phyloP scores from a whole-genome alignment of 2,329 filamentous ascomycete species.

The Penicillium sclerotigenum region DNA sequence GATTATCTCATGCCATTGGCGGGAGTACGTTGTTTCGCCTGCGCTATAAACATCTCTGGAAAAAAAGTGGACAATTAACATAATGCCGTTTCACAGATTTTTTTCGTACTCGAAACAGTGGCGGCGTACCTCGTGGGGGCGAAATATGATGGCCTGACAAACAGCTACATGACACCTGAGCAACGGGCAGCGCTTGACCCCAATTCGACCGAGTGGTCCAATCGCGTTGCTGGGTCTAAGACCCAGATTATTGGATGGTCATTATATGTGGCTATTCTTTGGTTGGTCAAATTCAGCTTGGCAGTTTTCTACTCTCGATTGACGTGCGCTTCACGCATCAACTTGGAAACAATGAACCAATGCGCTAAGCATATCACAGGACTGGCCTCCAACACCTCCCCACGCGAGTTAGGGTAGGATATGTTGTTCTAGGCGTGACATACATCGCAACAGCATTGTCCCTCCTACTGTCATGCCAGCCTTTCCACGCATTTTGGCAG shows the following conservation, averaged over 20 bases:
- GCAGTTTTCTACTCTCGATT: constrained; percentile 55
- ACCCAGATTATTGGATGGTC: constrained; percentile 54
- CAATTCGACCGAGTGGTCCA: constrained; percentile 44
- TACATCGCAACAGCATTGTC: constrained; percentile 49
- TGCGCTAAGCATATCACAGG: constrained; percentile 24
- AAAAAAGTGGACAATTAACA: not conserved
- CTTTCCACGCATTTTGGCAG: constrained; percentile 57
- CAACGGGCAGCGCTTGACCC: constrained; percentile 47
- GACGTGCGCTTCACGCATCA: constrained; percentile 34
- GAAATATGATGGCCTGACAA: constrained; percentile 50
- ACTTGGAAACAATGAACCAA: not conserved
- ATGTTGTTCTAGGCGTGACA: constrained; percentile 47
- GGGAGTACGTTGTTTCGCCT: constrained; percentile 10
- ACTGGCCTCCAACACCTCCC: constrained; percentile 40
- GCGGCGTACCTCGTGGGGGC: constrained; percentile 49
- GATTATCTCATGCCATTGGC: constrained; percentile 23
- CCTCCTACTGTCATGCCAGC: constrained; percentile 53
- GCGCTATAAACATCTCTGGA: not conserved
- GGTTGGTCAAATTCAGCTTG: constrained; percentile 53
- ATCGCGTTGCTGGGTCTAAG: constrained; percentile 51
- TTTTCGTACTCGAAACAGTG: constrained; percentile 50
- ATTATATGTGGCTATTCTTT: constrained; percentile 52
- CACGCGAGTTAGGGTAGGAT: constrained; percentile 49
- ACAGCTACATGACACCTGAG: constrained; percentile 54
- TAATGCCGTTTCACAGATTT: constrained; percentile 30